These are phyloP conservation scores for Solanum aculeatissimum DNA, from an alignment of 305 asterid genomes.

Conservation along the genomic window DNA sequence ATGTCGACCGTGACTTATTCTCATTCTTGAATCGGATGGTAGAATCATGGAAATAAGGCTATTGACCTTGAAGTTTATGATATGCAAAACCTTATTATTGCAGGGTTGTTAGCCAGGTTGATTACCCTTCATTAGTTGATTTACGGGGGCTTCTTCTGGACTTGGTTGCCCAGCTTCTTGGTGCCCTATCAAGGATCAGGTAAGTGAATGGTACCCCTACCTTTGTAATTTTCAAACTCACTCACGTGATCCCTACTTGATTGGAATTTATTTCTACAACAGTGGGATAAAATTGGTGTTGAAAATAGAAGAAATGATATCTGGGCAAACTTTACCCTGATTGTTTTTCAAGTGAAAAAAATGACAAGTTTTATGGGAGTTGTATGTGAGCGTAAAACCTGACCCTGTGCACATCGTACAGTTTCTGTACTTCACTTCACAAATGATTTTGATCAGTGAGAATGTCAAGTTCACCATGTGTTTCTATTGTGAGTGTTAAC, in stretches of 20 bases:
- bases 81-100: conserved; percentile 11
- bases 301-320: background rate
- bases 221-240: background rate
- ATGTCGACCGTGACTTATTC: background rate
- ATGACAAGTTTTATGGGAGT: background rate
- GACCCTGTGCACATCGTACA: background rate
- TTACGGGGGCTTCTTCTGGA: conserved; percentile 97
- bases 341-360: background rate
- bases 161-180: conserved; percentile 97
- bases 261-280: background rate
- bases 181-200: conserved; percentile 98
- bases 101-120: conserved; percentile 99
- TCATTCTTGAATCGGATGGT: background rate
- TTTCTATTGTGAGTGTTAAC: background rate
- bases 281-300: background rate
- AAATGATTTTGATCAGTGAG: background rate
- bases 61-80: background rate
- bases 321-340: background rate
- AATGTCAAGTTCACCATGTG: background rate
- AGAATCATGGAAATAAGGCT: background rate
- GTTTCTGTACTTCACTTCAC: background rate
- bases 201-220: conserved; percentile 6
- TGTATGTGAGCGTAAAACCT: background rate
- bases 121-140: conserved; percentile 98
- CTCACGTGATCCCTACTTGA: background rate